Percentiles rank a stretch among this genome's conserved stretches.
phyloP scores from a whole-genome alignment of 2,329 filamentous ascomycete species.

The Colletotrichum sp. region DNA sequence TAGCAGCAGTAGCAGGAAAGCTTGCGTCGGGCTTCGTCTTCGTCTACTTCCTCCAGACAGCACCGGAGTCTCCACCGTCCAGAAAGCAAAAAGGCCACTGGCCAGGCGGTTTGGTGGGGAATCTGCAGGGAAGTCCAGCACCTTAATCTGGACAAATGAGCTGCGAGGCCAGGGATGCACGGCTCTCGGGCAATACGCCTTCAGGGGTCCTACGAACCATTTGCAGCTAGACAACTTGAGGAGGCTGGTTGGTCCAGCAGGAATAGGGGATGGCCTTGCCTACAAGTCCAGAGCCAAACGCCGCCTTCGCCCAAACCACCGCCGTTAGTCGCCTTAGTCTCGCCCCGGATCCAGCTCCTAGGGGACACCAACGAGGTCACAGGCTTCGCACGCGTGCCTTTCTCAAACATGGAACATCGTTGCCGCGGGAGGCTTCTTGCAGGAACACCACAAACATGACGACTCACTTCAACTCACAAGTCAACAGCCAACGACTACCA shows the following conservation, averaged over 20 bases:
- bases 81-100: slow-evolving; percentile 9
- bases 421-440: not conserved
- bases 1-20: not conserved
- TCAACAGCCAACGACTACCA: not conserved
- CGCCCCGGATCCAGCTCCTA: not conserved
- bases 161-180: not conserved
- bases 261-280: slow-evolving; percentile 3
- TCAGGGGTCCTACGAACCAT: slow-evolving; percentile 11
- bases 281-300: not conserved
- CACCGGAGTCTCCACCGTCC: not conserved
- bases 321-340: slow-evolving; percentile 14
- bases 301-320: slow-evolving; percentile 1
- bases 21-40: not conserved
- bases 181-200: slow-evolving; percentile 11
- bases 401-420: not conserved
- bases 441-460: not conserved
- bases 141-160: slow-evolving; percentile 21
- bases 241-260: slow-evolving; percentile 7
- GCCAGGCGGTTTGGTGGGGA: slow-evolving; percentile 9
- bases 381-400: slow-evolving; percentile 2
- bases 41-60: not conserved
- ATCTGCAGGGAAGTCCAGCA: slow-evolving; percentile 5
- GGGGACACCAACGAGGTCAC: not conserved
- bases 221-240: slow-evolving; percentile 1
- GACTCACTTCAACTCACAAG: not conserved